phyloP scores from a whole-genome alignment of 176 grass and related monocot genomes.

The Zea luxurians region DNA sequence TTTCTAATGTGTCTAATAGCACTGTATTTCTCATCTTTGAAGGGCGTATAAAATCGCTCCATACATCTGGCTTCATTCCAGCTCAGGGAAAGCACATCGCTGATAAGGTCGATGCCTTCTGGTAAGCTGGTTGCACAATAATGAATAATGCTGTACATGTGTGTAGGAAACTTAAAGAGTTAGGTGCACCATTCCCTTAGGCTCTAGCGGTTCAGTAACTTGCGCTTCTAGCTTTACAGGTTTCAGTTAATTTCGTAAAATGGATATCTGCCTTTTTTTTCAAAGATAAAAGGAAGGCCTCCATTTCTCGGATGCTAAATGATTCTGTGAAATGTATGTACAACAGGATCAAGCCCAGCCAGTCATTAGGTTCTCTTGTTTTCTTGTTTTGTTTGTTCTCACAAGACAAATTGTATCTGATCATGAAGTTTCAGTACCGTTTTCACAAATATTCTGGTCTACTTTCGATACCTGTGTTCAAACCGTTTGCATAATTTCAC shows the following conservation, averaged over 20 bases:
- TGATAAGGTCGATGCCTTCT: constrained; percentile 84
- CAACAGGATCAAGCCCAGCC: background rate
- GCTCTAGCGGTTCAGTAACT: background rate
- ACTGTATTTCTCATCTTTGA: constrained; percentile 39
- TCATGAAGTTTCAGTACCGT: background rate
- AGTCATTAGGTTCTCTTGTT: background rate
- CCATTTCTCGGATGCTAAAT: background rate
- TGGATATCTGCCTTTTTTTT: background rate
- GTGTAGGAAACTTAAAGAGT: constrained; percentile 12
- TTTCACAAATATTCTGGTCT: background rate
- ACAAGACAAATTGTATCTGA: background rate
- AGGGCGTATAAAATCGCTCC: constrained; percentile 92
- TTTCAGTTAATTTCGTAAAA: background rate
- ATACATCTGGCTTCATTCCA: constrained; percentile 82
- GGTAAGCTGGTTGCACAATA: constrained; percentile 53
- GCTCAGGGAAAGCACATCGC: constrained; percentile 89
- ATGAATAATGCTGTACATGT: background rate
- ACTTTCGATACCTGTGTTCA: background rate
- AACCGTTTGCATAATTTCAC: constrained; percentile 24
- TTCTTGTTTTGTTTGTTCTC: background rate
- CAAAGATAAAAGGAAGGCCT: background rate
- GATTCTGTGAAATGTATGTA: background rate
- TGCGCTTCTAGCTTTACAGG: background rate
- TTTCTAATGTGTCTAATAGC: constrained; percentile 35
- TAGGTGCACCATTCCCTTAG: background rate